phyloP scores from a whole-genome alignment of 164 flowering plant species.

The Buxus sempervirens region DNA sequence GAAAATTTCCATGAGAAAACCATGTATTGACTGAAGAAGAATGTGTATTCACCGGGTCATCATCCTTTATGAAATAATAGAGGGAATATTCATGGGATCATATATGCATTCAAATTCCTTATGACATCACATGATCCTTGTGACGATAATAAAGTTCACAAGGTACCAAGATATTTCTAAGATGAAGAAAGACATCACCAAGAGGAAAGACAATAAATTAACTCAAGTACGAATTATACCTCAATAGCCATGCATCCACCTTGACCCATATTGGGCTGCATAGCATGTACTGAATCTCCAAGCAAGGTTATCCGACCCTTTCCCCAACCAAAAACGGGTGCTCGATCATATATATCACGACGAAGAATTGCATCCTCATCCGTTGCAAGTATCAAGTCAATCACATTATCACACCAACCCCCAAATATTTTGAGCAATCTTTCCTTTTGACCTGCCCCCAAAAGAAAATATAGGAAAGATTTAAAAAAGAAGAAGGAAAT shows the following conservation, averaged over 20 bases:
- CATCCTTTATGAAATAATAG: not conserved
- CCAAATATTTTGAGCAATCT: constrained; percentile 72
- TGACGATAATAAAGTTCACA: too few species aligned
- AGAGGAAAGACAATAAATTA: not conserved
- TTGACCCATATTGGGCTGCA: constrained; percentile 99
- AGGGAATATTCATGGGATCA: not conserved
- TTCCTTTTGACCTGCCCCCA: constrained; percentile 78
- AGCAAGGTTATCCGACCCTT: constrained; percentile 92
- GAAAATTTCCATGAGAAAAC: not conserved
- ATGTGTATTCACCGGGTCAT: not conserved
- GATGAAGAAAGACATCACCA: not conserved
- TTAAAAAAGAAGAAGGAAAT: not conserved
- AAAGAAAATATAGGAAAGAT: constrained; percentile 6
- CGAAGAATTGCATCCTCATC: constrained; percentile 87
- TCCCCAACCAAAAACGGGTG: constrained; percentile 82
- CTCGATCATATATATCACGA: constrained; percentile 86
- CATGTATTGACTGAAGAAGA: not conserved
- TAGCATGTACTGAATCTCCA: constrained; percentile 97
- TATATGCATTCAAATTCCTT: not conserved
- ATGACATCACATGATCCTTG: too few species aligned
- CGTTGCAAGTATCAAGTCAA: constrained; percentile 70
- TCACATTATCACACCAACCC: constrained; percentile 91
- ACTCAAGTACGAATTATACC: constrained; percentile 35
- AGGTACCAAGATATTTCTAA: not conserved
- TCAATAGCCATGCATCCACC: constrained; percentile 99